Conservation (phyloP, 106 monocot species). For the Dioscorea dumetorum region DNA sequence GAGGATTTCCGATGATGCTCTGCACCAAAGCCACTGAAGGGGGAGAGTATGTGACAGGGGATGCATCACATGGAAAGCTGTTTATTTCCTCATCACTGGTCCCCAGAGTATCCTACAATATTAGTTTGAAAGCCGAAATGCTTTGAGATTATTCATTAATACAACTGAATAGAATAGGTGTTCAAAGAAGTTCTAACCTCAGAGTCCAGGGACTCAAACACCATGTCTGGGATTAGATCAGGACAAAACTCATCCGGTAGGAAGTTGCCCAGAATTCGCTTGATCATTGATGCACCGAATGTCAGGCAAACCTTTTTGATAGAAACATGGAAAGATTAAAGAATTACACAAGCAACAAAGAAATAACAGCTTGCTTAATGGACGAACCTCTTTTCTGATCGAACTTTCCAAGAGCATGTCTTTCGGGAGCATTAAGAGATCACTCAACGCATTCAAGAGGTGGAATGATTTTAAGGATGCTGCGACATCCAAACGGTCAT, state of each 20-base stretch:
- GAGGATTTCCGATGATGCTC: slow-evolving; percentile 36
- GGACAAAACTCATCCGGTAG: slow-evolving; percentile 89
- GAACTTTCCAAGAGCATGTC: slow-evolving; percentile 70
- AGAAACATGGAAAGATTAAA: background rate
- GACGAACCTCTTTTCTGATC: slow-evolving; percentile 69
- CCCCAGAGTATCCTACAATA: slow-evolving; percentile 32
- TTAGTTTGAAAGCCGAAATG: background rate
- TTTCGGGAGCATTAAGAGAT: slow-evolving; percentile 96
- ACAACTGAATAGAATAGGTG: background rate
- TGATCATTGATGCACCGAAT: slow-evolving; percentile 69
- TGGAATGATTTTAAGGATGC: slow-evolving; percentile 52
- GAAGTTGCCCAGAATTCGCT: slow-evolving; percentile 55
- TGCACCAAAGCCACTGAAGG: slow-evolving; percentile 41
- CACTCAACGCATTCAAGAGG: slow-evolving; percentile 83
- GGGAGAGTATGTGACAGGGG: slow-evolving; percentile 41
- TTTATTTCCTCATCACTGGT: slow-evolving; percentile 26
- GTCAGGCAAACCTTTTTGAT: slow-evolving; percentile 67
- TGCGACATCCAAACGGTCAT: slow-evolving; percentile 16
- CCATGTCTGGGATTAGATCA: slow-evolving; percentile 43
- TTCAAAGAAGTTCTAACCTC: slow-evolving; percentile 41
- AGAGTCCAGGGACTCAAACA: slow-evolving; percentile 64
- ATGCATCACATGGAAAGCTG: slow-evolving; percentile 47
- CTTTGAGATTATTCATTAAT: background rate
- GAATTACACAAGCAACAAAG: background rate
- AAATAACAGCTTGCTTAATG: background rate